phyloP scores from a whole-genome alignment of 2,329 filamentous ascomycete species.

The Penicillium sp. region DNA sequence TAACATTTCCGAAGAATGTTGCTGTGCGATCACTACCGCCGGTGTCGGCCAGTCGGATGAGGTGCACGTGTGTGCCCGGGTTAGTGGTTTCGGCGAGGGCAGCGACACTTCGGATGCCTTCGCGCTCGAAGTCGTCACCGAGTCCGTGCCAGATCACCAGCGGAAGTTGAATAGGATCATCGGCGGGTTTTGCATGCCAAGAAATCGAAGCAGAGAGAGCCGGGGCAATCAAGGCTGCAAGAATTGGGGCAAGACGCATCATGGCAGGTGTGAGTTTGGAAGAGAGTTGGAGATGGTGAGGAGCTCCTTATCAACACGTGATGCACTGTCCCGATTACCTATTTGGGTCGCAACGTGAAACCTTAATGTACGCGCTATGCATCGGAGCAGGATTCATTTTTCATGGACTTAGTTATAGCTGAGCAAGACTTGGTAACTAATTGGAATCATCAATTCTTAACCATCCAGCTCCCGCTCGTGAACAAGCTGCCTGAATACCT shows the following conservation, averaged over 20 bases:
- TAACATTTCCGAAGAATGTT: constrained; percentile 88
- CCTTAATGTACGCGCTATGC: too few species aligned
- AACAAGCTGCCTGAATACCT: constrained; percentile 17
- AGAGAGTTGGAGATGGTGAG: constrained; percentile 5
- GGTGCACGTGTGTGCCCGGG: constrained; percentile 79
- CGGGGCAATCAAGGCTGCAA: constrained; percentile 15
- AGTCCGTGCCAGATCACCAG: constrained; percentile 91
- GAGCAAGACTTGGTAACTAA: too few species aligned
- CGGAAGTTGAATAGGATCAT: constrained; percentile 57
- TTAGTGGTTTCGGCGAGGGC: constrained; percentile 65
- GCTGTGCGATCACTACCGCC: constrained; percentile 66
- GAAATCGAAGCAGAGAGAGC: constrained; percentile 17
- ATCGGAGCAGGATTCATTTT: too few species aligned
- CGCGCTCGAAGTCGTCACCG: constrained; percentile 61
- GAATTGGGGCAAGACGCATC: constrained; percentile 12
- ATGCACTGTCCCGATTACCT: neutral
- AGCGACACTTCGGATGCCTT: constrained; percentile 67
- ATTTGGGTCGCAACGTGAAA: too few species aligned
- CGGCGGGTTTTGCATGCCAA: constrained; percentile 15
- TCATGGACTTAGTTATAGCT: too few species aligned
- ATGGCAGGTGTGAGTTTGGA: constrained; percentile 2
- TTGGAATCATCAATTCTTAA: too few species aligned
- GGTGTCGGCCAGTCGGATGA: constrained; percentile 64
- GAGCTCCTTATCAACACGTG: constrained; percentile 13
- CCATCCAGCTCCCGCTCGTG: neutral